Evolutionary conservation across 805 yeast species (phyloP).

Genomic region (Lachancea kluyveri): DNA sequence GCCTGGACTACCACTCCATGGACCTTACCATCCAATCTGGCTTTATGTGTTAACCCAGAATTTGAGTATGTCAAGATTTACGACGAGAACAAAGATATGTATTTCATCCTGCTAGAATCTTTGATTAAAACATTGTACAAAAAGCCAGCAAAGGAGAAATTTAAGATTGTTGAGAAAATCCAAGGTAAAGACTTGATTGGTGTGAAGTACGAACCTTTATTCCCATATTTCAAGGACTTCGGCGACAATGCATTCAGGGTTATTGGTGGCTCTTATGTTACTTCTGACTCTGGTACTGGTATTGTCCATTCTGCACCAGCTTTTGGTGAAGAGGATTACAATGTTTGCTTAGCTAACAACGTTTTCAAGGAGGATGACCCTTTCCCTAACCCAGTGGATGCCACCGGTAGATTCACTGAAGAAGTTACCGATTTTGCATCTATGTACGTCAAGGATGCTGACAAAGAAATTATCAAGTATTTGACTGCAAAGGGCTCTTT

Average conservation of each 20-base stretch:
- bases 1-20: conserved; percentile 99
- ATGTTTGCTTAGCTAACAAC: conserved; percentile 70
- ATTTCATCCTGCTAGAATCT: conserved; percentile 80
- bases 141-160: conserved; percentile 89
- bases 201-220: conserved; percentile 73
- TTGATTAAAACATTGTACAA: conserved; percentile 82
- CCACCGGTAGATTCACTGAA: conserved; percentile 74
- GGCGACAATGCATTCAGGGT: conserved; percentile 78
- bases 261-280: conserved; percentile 75
- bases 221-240: conserved; percentile 74
- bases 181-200: conserved; percentile 79
- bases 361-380: conserved; percentile 58
- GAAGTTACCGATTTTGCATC: conserved; percentile 76
- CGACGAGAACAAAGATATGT: conserved; percentile 78
- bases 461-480: conserved; percentile 78
- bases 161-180: conserved; percentile 71
- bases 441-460: conserved; percentile 91
- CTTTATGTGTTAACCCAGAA: conserved; percentile 84
- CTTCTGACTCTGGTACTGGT: conserved; percentile 97
- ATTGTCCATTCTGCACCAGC: conserved; percentile 98
- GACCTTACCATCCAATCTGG: conserved; percentile 95
- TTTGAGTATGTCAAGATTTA: conserved; percentile 88
- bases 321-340: conserved; percentile 98
- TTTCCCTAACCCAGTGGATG: conserved; percentile 96
- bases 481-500: conserved; percentile 74